Evolutionary conservation across 164 flowering plant genomes (phyloP).

Genomic region (Liriodendron chinense): DNA sequence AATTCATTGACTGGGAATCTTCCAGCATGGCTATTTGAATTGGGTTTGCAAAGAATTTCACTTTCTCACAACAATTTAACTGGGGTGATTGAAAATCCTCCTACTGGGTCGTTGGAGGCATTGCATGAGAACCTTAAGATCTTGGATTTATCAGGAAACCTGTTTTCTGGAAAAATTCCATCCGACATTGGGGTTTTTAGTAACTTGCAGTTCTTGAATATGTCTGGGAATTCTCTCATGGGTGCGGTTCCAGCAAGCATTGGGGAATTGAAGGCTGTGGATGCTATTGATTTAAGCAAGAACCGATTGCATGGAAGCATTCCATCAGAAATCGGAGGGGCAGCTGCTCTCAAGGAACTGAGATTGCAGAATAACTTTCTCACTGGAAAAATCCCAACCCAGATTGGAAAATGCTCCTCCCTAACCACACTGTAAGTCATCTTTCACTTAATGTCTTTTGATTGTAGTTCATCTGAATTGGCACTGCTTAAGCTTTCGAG

Average conservation of each 20-base stretch:
- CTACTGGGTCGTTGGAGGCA: constrained; percentile 11
- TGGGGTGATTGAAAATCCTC: constrained; percentile 30
- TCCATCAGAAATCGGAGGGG: constrained; percentile 69
- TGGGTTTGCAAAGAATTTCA: constrained; percentile 31
- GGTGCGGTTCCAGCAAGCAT: constrained; percentile 65
- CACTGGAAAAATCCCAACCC: constrained; percentile 49
- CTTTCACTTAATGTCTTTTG: constrained; percentile 10
- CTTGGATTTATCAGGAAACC: constrained; percentile 69
- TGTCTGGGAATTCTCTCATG: constrained; percentile 57
- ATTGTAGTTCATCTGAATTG: background rate
- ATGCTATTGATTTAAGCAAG: constrained; percentile 66
- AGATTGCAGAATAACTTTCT: constrained; percentile 52
- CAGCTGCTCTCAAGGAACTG: constrained; percentile 56
- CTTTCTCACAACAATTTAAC: constrained; percentile 33
- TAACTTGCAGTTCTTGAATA: constrained; percentile 54
- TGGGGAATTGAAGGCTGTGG: constrained; percentile 54
- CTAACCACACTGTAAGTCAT: constrained; percentile 62
- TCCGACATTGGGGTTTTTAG: constrained; percentile 43
- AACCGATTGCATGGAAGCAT: constrained; percentile 73
- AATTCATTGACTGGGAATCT: constrained; percentile 55
- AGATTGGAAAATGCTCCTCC: constrained; percentile 60
- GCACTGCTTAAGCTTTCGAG: background rate
- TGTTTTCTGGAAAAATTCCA: constrained; percentile 61
- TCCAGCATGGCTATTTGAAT: constrained; percentile 65
- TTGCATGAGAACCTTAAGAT: constrained; percentile 33